phyloP scores from a whole-genome alignment of 176 grass and related monocot genomes.

The Luzula sylvatica region DNA sequence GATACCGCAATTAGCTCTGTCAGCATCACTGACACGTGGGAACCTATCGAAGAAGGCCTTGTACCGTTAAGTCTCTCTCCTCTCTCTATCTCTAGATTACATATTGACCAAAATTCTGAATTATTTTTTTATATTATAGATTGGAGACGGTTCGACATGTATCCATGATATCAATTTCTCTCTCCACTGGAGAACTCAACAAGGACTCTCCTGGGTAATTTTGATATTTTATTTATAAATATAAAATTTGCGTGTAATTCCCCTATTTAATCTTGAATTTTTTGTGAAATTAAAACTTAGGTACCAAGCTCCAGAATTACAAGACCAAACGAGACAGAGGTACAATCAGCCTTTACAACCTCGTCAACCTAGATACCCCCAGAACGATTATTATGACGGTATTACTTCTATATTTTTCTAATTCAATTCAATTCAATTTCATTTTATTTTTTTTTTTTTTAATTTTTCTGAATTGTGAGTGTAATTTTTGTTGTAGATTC shows the following conservation, averaged over 20 bases:
- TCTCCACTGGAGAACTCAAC: slow-evolving; percentile 62
- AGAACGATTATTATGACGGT: slow-evolving; percentile 51
- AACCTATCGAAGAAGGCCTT: slow-evolving; percentile 98
- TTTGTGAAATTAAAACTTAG: slow-evolving; percentile 21
- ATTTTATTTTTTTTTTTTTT: background rate
- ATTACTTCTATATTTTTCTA: background rate
- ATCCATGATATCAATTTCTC: slow-evolving; percentile 87
- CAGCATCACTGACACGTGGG: slow-evolving; percentile 93
- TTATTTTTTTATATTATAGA: slow-evolving; percentile 31
- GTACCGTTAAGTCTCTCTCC: slow-evolving; percentile 48
- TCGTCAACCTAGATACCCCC: slow-evolving; percentile 34
- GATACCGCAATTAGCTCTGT: slow-evolving; percentile 75
- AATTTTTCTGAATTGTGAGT: background rate
- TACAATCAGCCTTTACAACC: slow-evolving; percentile 37
- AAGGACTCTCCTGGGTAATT: slow-evolving; percentile 63
- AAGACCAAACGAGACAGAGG: slow-evolving; percentile 43
- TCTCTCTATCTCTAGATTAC: background rate
- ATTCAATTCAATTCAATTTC: background rate
- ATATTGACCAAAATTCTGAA: slow-evolving; percentile 4
- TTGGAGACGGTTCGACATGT: slow-evolving; percentile 83
- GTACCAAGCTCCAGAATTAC: slow-evolving; percentile 55
- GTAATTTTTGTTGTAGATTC: slow-evolving; percentile 6
- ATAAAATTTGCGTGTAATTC: too few species aligned
- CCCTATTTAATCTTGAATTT: background rate
- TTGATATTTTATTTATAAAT: too few species aligned